Base-by-base conservation (phyloP, 169 alveolate species). In the Plasmodium sp. region DNA sequence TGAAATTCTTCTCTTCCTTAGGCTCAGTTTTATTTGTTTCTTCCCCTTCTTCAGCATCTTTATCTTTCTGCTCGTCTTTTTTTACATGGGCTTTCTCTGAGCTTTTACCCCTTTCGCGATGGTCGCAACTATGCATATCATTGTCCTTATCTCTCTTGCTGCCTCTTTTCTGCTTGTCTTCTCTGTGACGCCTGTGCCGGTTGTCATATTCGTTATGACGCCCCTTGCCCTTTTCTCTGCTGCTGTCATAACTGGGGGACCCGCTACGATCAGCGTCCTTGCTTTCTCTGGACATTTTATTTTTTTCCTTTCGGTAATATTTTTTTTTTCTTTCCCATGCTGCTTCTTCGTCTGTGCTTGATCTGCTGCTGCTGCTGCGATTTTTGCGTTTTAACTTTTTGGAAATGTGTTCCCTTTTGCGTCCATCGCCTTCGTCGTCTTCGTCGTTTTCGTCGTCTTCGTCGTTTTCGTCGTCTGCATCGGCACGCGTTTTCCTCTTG, bases 1-100 rank as follows among this genome's bases (percentile, higher is more conserved):
- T 98, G 90, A 97, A 97, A 83, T 96, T 96, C 41, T 93, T 96
- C 81, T 73, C 39, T 81, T 83, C 96, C 39, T 83, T 71, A 62
- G 58, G 51, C 5, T 74, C 94, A 84, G 45, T 75, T 43, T 45
- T 51, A 81, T 34, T 48, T 84, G 18, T 36, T 14, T 77, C 71
- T 85, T 77, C 81, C 80, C n/a, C 71, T 74, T 85, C 86, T 84
- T 27, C 79, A 39, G n/a, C 56, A 72, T 73, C 45, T 12, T 75
- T 48, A 22, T 22, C 27, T 22, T 22, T 22, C 67, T 85, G 86
- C 16, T 67, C 27, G 71, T 41, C 79, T 27, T 75, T 51, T 74
- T 58, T 54, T 85, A 33, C 31, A 62, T 62, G 77, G 22, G 22
- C 31, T 4, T 18, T 62, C 5, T 62, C 77, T 62, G 77, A 62